Base-by-base conservation (phyloP, 2,329 filamentous ascomycete genomes). In the Leptographium procerum region DNA sequence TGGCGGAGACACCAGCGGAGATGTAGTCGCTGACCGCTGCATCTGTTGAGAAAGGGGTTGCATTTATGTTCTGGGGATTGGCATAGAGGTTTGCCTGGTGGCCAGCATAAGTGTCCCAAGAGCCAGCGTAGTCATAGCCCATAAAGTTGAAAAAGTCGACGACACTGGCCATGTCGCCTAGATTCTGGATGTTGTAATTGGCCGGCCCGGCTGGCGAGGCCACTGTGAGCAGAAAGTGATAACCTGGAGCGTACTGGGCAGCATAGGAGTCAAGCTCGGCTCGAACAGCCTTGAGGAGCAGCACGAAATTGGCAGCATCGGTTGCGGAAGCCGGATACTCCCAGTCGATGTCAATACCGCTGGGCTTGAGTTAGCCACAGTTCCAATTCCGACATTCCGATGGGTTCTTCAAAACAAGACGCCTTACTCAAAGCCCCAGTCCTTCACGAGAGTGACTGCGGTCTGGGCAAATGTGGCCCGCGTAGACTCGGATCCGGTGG, bases 101-200 rank as follows among this genome's bases (percentile, higher is more conserved):
- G 4, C 84, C 87, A 2, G 84, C 75, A 7, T 68, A 69, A 11
- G 72, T 70, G 64, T 84, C 81, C 84, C 85, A 92, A 13, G 79
- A 80, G 9, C 87, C 87, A 1, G 85, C 79, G 66, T 78, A 89
- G 71, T 90, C 87, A 66, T 90, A 90, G 1, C 83, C 81, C 85
- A 90, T 89, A 11, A 87, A 70, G 67, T 83, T 77, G 67, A 81
- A 75, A 59, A 74, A 75, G 65, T 84, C 81, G 7, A 83, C 67
- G 8, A 77, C 70, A 2, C 66, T 53, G 29, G 76, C 73, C 67
- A 83, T 77, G 14, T 70, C 69, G 16, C 64, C 63, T 29, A 83
- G 70, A 52, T 77, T 69, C 53, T 82, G 67, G 53, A 71, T 71
- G 8, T 72, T 67, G 66, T 79, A 81, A 64, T 82, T 74, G 0